Evolutionary conservation across 2,329 filamentous ascomycete genomes (phyloP).

Genomic region (Phaeomoniella chlamydospora): DNA sequence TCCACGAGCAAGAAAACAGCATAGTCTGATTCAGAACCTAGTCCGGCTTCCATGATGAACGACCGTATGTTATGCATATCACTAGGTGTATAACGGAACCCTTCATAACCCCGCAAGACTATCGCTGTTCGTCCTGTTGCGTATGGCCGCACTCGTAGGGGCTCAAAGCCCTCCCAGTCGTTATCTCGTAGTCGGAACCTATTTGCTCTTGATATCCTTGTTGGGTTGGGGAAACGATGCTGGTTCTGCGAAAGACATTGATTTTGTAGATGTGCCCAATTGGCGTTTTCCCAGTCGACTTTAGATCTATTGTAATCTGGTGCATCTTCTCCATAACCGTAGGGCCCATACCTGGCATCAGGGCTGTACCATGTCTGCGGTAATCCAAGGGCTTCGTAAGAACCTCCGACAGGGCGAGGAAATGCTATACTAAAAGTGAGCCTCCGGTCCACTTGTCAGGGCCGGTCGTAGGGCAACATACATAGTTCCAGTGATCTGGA

Average conservation of each 20-base stretch:
- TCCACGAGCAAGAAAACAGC: conserved; percentile 62
- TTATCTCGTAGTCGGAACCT: conserved; percentile 2
- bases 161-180: background rate
- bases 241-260: conserved; percentile 4
- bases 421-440: conserved; percentile 2
- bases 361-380: conserved; percentile 5
- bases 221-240: conserved; percentile 2
- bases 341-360: conserved; percentile 4
- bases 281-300: conserved; percentile 4
- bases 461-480: conserved; percentile 2
- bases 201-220: conserved; percentile 2
- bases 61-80: background rate
- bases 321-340: conserved; percentile 3
- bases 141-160: conserved; percentile 1
- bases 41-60: background rate
- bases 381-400: conserved; percentile 3
- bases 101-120: background rate
- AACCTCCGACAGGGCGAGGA: conserved; percentile 4
- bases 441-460: too few relatives aligned
- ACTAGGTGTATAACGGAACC: background rate
- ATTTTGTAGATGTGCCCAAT: conserved; percentile 5
- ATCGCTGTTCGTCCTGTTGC: conserved; percentile 2
- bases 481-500: conserved; percentile 2
- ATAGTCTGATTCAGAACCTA: conserved; percentile 57
- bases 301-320: conserved; percentile 1